A percentile compares a stretch with the other conserved stretches of the same genome.
These are phyloP conservation scores for Penicillium fuscoglaucum DNA, from an alignment of 2,329 filamentous ascomycete genomes.

Conservation along the genomic window DNA sequence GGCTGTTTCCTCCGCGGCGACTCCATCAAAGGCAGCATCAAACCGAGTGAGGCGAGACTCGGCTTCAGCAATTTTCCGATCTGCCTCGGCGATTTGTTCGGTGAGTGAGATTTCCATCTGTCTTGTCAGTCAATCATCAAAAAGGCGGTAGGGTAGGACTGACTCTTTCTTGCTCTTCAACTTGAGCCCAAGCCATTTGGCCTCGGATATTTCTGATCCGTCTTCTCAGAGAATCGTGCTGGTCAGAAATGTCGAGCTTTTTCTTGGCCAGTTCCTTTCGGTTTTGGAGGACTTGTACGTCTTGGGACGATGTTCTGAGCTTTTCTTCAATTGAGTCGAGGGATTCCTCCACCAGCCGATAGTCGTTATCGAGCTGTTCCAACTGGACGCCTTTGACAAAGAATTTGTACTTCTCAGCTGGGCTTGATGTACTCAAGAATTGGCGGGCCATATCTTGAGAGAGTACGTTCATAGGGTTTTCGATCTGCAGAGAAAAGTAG, in stretches of 20 bases:
- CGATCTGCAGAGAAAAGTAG: conserved; percentile 88
- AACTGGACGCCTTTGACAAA: conserved; percentile 94
- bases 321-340: conserved; percentile 71
- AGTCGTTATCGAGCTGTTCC: conserved; percentile 88
- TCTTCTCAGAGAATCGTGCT: conserved; percentile 64
- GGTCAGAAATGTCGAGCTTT: conserved; percentile 65
- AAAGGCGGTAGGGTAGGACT: conserved; percentile 9
- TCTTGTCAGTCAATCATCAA: conserved; percentile 9
- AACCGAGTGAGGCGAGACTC: conserved; percentile 48
- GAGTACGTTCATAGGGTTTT: conserved; percentile 93
- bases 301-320: conserved; percentile 60
- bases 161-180: conserved; percentile 69
- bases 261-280: conserved; percentile 62
- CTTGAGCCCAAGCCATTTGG: conserved; percentile 84
- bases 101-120: conserved; percentile 40
- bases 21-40: conserved; percentile 48
- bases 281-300: conserved; percentile 61
- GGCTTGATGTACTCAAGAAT: conserved; percentile 82
- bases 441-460: conserved; percentile 94
- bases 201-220: conserved; percentile 60
- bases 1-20: conserved; percentile 39
- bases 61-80: conserved; percentile 52
- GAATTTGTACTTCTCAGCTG: conserved; percentile 89
- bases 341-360: conserved; percentile 76
- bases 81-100: conserved; percentile 36